phyloP scores from a whole-genome alignment of 2,329 filamentous ascomycete species.

The Fusarium xyrophilum region DNA sequence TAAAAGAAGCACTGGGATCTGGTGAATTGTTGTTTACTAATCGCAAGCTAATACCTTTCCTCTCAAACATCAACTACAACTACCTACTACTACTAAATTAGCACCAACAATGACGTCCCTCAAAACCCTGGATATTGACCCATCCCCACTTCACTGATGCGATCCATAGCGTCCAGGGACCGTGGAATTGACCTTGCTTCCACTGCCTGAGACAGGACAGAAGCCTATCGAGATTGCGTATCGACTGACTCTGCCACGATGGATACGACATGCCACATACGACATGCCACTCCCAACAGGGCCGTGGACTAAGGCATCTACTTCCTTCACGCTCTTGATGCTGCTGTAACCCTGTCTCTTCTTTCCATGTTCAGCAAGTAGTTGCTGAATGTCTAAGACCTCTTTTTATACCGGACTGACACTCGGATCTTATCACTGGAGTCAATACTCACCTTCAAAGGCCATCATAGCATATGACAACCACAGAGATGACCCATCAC shows the following conservation, averaged over 20 bases:
- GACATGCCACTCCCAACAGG: neutral
- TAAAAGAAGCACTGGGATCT: constrained; percentile 3
- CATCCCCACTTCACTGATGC: neutral
- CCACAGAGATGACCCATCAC: constrained; percentile 26
- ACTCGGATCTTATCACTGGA: neutral
- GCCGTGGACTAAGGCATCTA: neutral
- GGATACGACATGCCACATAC: neutral
- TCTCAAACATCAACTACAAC: neutral
- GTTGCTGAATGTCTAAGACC: neutral
- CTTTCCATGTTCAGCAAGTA: neutral
- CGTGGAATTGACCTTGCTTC: neutral
- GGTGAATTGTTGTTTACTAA: neutral
- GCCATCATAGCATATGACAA: constrained; percentile 12
- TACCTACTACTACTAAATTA: neutral
- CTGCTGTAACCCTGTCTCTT: neutral
- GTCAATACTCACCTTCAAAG: neutral
- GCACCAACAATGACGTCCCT: neutral
- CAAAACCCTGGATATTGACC: neutral
- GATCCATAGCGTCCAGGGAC: neutral
- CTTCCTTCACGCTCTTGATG: neutral
- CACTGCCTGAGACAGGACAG: neutral
- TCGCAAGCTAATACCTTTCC: neutral
- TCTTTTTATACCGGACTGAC: neutral
- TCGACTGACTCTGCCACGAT: neutral
- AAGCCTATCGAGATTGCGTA: neutral